Evolutionary conservation across 192 early-diverging fungal genomes (phyloP), one percentile per base, ranked within the genome.

Genomic region (Phlyctochytrium bullatum): DNA sequence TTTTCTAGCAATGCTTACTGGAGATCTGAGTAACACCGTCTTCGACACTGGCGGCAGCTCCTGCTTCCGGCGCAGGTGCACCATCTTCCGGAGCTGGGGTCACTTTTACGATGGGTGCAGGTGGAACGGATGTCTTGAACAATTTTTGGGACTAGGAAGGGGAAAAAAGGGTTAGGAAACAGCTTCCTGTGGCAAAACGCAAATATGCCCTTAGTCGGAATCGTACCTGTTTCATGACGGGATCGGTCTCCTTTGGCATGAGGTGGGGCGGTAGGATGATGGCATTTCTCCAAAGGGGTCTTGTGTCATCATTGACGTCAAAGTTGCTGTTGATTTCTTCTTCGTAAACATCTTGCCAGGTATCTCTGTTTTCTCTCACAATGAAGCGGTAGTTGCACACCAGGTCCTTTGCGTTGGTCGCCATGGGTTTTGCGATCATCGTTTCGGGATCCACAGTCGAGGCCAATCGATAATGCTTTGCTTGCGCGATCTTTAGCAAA

Each of bases 301-400:
- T n/a, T 16, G 34, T 29, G 0, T 36, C 32, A 54, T 78, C 76
- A 27, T 67, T 61, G 6, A 79, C 25, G 52, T 82, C 72, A 53
- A 76, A 82, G 50, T 76, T 73, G 25, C 68, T 66, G 63, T 82
- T 82, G 57, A 82, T 58, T 27, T 76, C 77, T 29, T 79, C 61
- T n/a, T 58, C 36, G 34, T 74, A 73, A 2, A 73, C 74, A 4
- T 60, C 30, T 33, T 63, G 20, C 73, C 70, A 78, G 14, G 34
- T 64, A 34, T 70, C 63, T n/a, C 51, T 69, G 14, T 20, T 23
- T 14, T 27, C 4, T 36, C 54, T 63, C 4, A 20, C 12, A 29
- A 73, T 52, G 33, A 75, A 52, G 24, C 74, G 58, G 34, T 68
- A 72, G 16, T 65, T 59, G 35, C 62, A 36, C 1, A 58, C 36